phyloP scores from a whole-genome alignment of 1,284 basidiomycete genomes.

The Blastosporella zonata region DNA sequence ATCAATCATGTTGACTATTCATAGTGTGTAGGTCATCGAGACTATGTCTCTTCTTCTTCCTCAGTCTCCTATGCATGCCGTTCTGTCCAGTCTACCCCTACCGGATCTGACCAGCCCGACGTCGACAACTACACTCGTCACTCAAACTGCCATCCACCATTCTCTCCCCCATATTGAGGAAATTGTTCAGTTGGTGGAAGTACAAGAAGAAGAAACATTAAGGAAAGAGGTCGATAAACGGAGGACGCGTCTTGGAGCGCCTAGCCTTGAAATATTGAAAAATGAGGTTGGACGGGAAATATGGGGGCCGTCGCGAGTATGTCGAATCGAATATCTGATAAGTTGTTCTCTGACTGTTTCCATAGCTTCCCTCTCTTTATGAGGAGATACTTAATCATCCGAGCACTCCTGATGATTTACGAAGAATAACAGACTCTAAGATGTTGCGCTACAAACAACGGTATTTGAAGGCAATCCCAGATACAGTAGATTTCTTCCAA shows the following conservation, averaged over 20 bases:
- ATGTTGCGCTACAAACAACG: conserved; percentile 61
- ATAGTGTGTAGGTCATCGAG: conserved; percentile 53
- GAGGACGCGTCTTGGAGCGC: conserved; percentile 69
- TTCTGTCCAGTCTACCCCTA: conserved; percentile 65
- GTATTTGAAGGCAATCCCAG: conserved; percentile 53
- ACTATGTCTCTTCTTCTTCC: conserved; percentile 75
- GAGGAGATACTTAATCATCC: conserved; percentile 76
- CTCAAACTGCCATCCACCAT: conserved; percentile 68
- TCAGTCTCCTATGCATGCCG: conserved; percentile 63
- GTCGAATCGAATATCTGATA: conserved; percentile 9
- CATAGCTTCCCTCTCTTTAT: conserved; percentile 67
- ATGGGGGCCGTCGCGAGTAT: conserved; percentile 56
- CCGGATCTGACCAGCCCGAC: conserved; percentile 78
- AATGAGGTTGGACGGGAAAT: conserved; percentile 67
- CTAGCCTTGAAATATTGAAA: conserved; percentile 64
- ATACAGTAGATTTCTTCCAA: conserved; percentile 37
- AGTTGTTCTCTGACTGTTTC: conserved; percentile 3
- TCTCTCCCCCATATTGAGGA: conserved; percentile 68
- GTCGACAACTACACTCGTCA: conserved; percentile 51
- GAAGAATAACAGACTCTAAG: conserved; percentile 69
- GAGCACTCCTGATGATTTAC: conserved; percentile 67
- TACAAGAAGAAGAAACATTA: conserved; percentile 53
- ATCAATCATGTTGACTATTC: not conserved
- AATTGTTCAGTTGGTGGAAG: conserved; percentile 57
- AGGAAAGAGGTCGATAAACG: conserved; percentile 73